Evolutionary conservation across 1,284 basidiomycete genomes (phyloP), one percentile per base, ranked within the genome.

Genomic region (Coniferiporia sulphurascens): DNA sequence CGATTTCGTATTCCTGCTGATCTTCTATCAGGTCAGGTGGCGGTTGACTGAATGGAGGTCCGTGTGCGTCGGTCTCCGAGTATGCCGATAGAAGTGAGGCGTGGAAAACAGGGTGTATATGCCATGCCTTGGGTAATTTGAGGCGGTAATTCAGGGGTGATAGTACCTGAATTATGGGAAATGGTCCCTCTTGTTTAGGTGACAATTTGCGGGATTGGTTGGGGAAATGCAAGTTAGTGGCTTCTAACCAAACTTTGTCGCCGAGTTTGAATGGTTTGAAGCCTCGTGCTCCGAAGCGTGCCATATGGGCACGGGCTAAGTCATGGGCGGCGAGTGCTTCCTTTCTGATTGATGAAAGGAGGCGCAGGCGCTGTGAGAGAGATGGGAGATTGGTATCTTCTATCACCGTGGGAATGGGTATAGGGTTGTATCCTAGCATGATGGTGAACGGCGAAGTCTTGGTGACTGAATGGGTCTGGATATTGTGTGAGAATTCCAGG

Each of bases 401-500:
- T 12, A 41, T 41, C 12, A 15, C 38, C 12, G 38, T 3, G 3
- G 38, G 38, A 2, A 41, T 41, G 3, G 38, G 38, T 2, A 41
- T 41, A 3, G 38, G 38, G 15, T 41, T 41, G 9, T 41, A 41
- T 10, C 38, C 38, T 3, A 41, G 38, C 3, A 41, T 41, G 38
- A 41, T 41, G 38, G 3, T 41, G 38, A 41, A 41, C 9, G 38
- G 38, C 12, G 38, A 41, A 15, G 38, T 41, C 9, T 41, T 41
- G 15, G 38, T 41, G 38, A 41, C 38, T 10, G 38, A 41, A 15
- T 41, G 38, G 38, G 38, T 41, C 15, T 41, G 38, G 38, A 41
- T 10, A 8, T 41, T 41, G 38, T 41, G 38, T 52, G 60, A 48
- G 49, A 68, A 68, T 52, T 68, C 62, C 8, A 66, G 60, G 22